Base-by-base conservation (phyloP, 306 rosid genomes). In the Purshia tridentata region DNA sequence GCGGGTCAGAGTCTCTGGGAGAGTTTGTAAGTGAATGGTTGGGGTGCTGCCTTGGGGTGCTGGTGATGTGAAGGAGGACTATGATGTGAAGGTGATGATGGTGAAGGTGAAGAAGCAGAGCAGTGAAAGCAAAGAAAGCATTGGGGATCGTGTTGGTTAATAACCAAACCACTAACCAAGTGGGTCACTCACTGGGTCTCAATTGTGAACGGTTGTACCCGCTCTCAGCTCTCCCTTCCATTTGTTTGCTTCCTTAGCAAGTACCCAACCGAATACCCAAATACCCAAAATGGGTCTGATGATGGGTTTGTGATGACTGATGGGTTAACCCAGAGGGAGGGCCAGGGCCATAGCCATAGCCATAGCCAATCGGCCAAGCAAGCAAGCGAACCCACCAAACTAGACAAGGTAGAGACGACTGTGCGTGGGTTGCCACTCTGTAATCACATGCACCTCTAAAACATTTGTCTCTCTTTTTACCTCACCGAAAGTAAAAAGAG, bases 61-160 rank as follows among this genome's bases (percentile, higher is more conserved):
- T n/a, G 42, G 45, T 20, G 60, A n/a, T 44, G 51, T 12, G 62
- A 46, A 50, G 66, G 35, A 29, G 35, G 19, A 64, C 65, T 65
- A 74, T 41, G 8, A 74, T 41, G 8, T 22, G 35, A 67, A 72
- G 58, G 73, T 29, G 35, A 29, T 29, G 35, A 54, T 35, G 65
- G 57, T 47, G 62, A 65, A 40, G 65, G 56, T 46, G 78, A 67
- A 66, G 80, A 67, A 66, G 80, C 47, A 73, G 76, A 77, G 85
- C 47, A 81, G 85, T 81, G 79, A 65, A 74, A 71, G 77, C 70
- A 57, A 65, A 70, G 76, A 42, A 80, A 67, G 52, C 8, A 23
- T 20, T 35, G 50, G 29, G 52, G 58, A 35, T 15, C 23, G 35
- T 29, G 47, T 44, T 6, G 47, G 6, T 44, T 44, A 44, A 44